Base-by-base conservation (phyloP, 805 yeast genomes). In the Tetrapisispora taiwanensis region DNA sequence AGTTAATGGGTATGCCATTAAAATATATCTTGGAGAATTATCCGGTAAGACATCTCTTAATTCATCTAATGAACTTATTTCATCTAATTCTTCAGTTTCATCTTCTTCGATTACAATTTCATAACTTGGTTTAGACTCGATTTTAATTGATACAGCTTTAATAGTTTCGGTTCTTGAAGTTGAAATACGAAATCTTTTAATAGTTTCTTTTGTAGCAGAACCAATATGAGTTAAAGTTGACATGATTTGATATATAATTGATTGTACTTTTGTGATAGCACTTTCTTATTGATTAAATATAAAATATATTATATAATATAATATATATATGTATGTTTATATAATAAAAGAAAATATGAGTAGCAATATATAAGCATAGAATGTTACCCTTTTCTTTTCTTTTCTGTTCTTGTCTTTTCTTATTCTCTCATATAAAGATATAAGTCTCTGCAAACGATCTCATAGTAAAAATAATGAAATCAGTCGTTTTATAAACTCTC, bases 1-100 rank as follows among this genome's bases (percentile, higher is more conserved):
- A 20, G 74, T 75, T 54, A 79, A 63, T 7, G 95, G 95, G 54
- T 86, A 81, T 12, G 94, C 84, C 46, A 87, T 62, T 6, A 87
- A 70, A 7, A 88, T 67, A 56, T 72, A 88, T 47, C 95, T 67
- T 13, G 96, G 95, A 12, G 80, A 64, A 55, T 79, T 86, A 50
- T 84, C 94, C 0, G 96, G 95, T 38, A 88, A 63, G 46, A 78
- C 85, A 43, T 86, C 95, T 6, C 71, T 69, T 36, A 88, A 69
- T 35, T 79, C 87, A 36, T 75, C 84, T 8, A 84, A 33, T 5
- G 51, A 54, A 15, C 45, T 48, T 30, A 79, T 60, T 14, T 71
- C 69, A n/a, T 72, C 73, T 7, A 67, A 65, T 24, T 67, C 87
- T 39, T 83, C 82, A 40, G 67, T 63, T 56, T 76, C 79, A 63